phyloP scores from a whole-genome alignment of 441 rosid species.

The Gossypium gossypioides region DNA sequence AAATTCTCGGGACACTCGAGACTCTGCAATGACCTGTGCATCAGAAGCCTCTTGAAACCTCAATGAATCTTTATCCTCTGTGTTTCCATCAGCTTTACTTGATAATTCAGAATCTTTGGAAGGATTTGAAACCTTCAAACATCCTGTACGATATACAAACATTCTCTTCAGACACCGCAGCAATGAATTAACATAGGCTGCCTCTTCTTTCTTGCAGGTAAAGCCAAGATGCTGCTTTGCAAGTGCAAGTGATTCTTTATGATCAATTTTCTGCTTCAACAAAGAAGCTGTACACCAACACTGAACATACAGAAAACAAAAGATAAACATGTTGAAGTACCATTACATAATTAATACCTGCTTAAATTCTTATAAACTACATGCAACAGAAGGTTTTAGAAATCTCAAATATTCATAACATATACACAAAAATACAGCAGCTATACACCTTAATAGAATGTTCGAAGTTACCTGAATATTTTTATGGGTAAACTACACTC shows the following conservation, averaged over 20 bases:
- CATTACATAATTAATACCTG: neutral
- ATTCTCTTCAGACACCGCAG: slow-evolving; percentile 47
- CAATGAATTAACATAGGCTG: slow-evolving; percentile 42
- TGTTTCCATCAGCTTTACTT: slow-evolving; percentile 18
- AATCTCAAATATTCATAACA: neutral
- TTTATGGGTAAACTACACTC: neutral
- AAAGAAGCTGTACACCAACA: slow-evolving; percentile 77
- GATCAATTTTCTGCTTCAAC: slow-evolving; percentile 51
- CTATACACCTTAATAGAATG: neutral
- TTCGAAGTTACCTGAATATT: neutral
- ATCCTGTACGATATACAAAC: slow-evolving; percentile 32
- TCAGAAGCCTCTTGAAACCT: slow-evolving; percentile 24
- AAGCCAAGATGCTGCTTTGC: slow-evolving; percentile 57
- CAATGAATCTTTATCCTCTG: slow-evolving; percentile 19
- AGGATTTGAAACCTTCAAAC: slow-evolving; percentile 21
- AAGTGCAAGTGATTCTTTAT: slow-evolving; percentile 52
- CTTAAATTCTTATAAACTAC: neutral
- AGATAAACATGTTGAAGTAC: neutral
- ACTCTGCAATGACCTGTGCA: slow-evolving; percentile 25
- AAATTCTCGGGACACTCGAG: slow-evolving; percentile 16
- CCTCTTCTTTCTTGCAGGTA: slow-evolving; percentile 58
- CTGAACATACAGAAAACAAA: slow-evolving; percentile 24
- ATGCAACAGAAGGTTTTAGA: neutral
- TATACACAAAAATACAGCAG: neutral
- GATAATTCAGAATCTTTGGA: slow-evolving; percentile 26